A percentile compares a stretch with the other conserved stretches of the same genome.
phyloP scores from a whole-genome alignment of 2,329 filamentous ascomycete genomes.

The Falciphora oryzae region DNA sequence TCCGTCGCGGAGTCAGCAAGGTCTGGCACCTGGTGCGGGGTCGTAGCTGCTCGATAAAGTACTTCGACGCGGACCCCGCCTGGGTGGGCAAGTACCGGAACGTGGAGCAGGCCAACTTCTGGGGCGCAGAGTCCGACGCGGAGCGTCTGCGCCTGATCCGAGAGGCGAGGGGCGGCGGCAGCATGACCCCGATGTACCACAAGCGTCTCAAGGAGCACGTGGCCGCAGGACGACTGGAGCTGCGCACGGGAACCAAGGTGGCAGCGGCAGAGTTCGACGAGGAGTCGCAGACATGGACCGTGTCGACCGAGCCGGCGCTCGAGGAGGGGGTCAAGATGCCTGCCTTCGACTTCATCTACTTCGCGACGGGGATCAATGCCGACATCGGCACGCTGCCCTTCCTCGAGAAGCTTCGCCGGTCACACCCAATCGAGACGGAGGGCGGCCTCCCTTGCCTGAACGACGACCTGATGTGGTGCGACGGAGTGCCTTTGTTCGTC shows the following conservation, averaged over 20 bases:
- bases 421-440: conserved; percentile 55
- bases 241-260: conserved; percentile 55
- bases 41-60: conserved; percentile 50
- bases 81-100: conserved; percentile 85
- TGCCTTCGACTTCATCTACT: conserved; percentile 25
- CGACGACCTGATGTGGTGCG: conserved; percentile 69
- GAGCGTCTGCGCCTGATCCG: conserved; percentile 62
- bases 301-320: conserved; percentile 45
- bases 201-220: conserved; percentile 61
- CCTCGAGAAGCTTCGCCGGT: conserved; percentile 50
- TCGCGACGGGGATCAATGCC: conserved; percentile 65
- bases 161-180: conserved; percentile 67
- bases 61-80: conserved; percentile 68
- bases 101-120: conserved; percentile 69
- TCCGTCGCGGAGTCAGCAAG: conserved; percentile 58
- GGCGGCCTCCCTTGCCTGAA: conserved; percentile 68
- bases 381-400: conserved; percentile 57
- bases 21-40: conserved; percentile 67
- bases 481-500: conserved; percentile 53
- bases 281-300: conserved; percentile 27
- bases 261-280: conserved; percentile 43
- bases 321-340: conserved; percentile 4
- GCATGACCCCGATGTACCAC: conserved; percentile 62
- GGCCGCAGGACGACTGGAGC: conserved; percentile 41
- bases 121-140: conserved; percentile 66